Percentiles rank a stretch among this genome's conserved stretches.
Conservation (phyloP, 768 basidiomycete genomes). For the Suillus alpinus region DNA sequence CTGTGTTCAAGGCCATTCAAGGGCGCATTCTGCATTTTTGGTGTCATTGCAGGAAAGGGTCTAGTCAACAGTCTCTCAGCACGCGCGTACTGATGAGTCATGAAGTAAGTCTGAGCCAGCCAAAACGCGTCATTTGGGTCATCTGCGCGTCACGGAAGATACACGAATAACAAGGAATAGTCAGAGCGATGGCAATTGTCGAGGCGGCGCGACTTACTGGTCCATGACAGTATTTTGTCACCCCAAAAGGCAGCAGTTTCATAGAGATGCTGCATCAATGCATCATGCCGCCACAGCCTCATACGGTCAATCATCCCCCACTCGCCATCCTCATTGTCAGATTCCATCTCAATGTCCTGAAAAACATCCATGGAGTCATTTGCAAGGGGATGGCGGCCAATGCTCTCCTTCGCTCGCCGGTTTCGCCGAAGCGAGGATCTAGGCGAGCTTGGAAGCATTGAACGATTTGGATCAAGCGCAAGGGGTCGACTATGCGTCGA, state of each 20-base stretch:
- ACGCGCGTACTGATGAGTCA: constrained; percentile 92
- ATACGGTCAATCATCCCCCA: constrained; percentile 94
- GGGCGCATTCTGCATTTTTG: constrained; percentile 34
- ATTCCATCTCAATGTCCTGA: constrained; percentile 60
- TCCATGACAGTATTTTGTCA: constrained; percentile 94
- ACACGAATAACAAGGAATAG: constrained; percentile 5
- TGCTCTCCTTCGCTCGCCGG: constrained; percentile 52
- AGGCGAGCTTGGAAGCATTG: constrained; percentile 72
- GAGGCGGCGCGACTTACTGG: constrained; percentile 58
- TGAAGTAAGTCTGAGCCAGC: constrained; percentile 97
- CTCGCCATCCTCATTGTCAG: constrained; percentile 59
- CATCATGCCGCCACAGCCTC: constrained; percentile 96
- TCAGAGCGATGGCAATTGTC: neutral
- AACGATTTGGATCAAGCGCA: constrained; percentile 78
- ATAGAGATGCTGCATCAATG: constrained; percentile 97
- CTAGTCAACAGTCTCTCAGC: constrained; percentile 88
- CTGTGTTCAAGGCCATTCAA: constrained; percentile 21
- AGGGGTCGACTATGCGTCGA: constrained; percentile 52
- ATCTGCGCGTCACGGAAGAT: constrained; percentile 41
- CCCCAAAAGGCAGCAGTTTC: constrained; percentile 99
- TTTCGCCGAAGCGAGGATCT: constrained; percentile 63
- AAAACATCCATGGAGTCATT: constrained; percentile 76
- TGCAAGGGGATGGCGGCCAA: constrained; percentile 67
- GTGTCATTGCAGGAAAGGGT: constrained; percentile 65
- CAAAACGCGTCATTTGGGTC: constrained; percentile 99